Conservation (phyloP, 768 basidiomycete species). For the Suillus placidus region DNA sequence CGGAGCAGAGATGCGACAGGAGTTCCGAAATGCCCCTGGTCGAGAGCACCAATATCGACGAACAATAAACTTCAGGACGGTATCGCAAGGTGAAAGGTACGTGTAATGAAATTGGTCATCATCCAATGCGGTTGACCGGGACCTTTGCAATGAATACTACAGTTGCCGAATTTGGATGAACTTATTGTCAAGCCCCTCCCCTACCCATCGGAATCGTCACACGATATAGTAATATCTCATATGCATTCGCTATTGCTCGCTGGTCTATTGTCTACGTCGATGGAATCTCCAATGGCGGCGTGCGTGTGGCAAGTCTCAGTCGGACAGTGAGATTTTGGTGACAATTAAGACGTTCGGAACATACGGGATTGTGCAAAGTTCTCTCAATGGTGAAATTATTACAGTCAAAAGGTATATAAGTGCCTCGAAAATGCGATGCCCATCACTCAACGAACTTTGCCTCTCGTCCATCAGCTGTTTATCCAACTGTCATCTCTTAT, state of each 20-base stretch:
- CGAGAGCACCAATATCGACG: background rate
- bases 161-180: background rate
- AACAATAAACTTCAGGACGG: constrained; percentile 3
- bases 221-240: background rate
- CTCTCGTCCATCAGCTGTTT: background rate
- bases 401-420: background rate
- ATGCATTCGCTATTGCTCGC: background rate
- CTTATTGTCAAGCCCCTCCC: background rate
- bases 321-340: background rate
- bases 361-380: background rate
- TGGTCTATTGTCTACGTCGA: background rate
- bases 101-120: background rate
- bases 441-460: background rate
- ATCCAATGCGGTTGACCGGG: background rate
- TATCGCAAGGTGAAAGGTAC: background rate
- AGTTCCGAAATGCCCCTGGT: background rate
- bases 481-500: background rate
- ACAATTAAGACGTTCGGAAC: background rate
- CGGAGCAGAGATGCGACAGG: background rate
- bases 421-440: background rate
- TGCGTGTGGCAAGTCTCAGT: background rate
- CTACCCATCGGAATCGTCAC: constrained; percentile 1
- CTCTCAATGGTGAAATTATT: background rate
- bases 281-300: background rate
- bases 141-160: background rate